phyloP scores from a whole-genome alignment of 1,139 yeast species.

The Hemisphaericaspora xylanilytica region DNA sequence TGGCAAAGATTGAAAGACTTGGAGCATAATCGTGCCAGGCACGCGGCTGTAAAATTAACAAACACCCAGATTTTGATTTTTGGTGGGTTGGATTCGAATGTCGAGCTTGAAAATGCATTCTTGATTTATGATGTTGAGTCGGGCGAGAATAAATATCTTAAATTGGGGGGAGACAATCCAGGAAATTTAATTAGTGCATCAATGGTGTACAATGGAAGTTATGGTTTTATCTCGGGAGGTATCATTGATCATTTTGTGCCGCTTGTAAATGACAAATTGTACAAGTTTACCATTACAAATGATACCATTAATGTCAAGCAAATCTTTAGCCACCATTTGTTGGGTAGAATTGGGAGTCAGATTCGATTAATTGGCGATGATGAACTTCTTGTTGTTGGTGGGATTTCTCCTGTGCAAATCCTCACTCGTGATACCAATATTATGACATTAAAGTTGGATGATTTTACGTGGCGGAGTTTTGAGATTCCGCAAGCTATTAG shows the following conservation, averaged over 20 bases:
- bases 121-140: conserved; percentile 19
- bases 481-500: conserved; percentile 33
- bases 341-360: conserved; percentile 49
- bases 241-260: conserved; percentile 33
- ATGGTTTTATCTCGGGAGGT: conserved; percentile 59
- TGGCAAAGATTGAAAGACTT: conserved; percentile 42
- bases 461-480: conserved; percentile 21
- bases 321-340: conserved; percentile 10
- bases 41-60: conserved; percentile 39
- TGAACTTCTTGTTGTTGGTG: conserved; percentile 55
- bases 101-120: conserved; percentile 17
- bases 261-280: conserved; percentile 31
- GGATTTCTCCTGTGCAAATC: conserved; percentile 46
- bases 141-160: conserved; percentile 15
- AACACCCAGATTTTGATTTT: conserved; percentile 43
- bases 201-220: conserved; percentile 28
- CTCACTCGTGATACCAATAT: conserved; percentile 29
- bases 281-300: conserved; percentile 26
- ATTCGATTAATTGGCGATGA: conserved; percentile 21
- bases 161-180: conserved; percentile 17
- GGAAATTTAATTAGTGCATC: conserved; percentile 29
- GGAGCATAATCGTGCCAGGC: conserved; percentile 53
- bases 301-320: conserved; percentile 11
- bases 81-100: conserved; percentile 31
- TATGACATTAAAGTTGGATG: conserved; percentile 17